These are phyloP conservation scores for Pleomassaria siparia DNA, from an alignment of 2,329 filamentous ascomycete species.

Conservation along the genomic window DNA sequence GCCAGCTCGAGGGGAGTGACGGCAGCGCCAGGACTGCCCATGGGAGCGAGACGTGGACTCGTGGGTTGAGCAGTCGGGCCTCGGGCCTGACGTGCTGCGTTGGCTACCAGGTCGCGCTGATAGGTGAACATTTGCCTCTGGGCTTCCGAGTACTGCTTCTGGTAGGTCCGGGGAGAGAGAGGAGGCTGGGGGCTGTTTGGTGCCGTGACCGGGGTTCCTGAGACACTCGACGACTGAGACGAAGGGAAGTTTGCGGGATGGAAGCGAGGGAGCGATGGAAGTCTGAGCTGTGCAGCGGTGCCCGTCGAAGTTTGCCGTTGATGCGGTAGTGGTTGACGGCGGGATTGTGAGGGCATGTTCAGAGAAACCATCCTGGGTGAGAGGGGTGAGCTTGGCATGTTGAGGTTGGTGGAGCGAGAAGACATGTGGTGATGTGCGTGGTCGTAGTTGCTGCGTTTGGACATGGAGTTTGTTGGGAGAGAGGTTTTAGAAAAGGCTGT, in stretches of 20 bases:
- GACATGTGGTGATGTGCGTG: slow-evolving; percentile 24
- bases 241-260: slow-evolving; percentile 56
- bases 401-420: slow-evolving; percentile 25
- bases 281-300: slow-evolving; percentile 43
- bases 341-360: slow-evolving; percentile 37
- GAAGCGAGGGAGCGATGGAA: slow-evolving; percentile 55
- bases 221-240: slow-evolving; percentile 39
- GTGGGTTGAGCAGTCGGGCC: slow-evolving; percentile 40
- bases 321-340: slow-evolving; percentile 35
- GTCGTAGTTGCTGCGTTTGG: slow-evolving; percentile 2
- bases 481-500: slow-evolving; percentile 21
- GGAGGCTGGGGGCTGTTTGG: slow-evolving; percentile 47
- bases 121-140: slow-evolving; percentile 53
- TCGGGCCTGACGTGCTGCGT: slow-evolving; percentile 27
- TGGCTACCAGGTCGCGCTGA: slow-evolving; percentile 49
- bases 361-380: slow-evolving; percentile 40
- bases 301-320: slow-evolving; percentile 39
- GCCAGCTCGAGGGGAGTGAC: slow-evolving; percentile 57
- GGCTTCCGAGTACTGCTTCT: slow-evolving; percentile 50
- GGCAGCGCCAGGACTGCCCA: slow-evolving; percentile 54
- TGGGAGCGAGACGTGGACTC: slow-evolving; percentile 52
- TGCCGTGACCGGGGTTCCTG: slow-evolving; percentile 41
- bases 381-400: slow-evolving; percentile 38
- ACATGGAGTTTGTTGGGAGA: slow-evolving; percentile 8
- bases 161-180: slow-evolving; percentile 46